Evolutionary conservation across 768 basidiomycete genomes (phyloP).

Genomic region (Xerocomellus amylosporus): DNA sequence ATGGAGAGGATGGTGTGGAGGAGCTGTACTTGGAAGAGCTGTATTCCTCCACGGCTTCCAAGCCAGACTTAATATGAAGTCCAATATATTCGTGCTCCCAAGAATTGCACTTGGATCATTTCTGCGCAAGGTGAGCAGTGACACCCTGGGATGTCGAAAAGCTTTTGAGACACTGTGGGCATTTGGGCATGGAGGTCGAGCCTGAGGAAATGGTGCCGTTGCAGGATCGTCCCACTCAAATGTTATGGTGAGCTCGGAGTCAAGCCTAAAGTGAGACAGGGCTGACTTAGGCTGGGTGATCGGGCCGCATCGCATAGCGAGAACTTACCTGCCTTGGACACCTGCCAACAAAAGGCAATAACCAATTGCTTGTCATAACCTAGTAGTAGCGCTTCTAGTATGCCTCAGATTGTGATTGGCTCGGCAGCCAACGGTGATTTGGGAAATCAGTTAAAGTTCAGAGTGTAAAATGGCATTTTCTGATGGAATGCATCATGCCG

Average conservation of each 20-base stretch:
- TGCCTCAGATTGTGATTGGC: neutral
- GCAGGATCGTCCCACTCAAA: neutral
- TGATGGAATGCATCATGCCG: neutral
- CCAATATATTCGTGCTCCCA: neutral
- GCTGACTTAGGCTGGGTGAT: neutral
- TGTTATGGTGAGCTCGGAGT: neutral
- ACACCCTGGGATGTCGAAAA: neutral
- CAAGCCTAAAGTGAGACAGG: too few species aligned
- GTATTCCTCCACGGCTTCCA: neutral
- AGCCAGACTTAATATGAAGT: neutral
- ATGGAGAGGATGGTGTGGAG: neutral
- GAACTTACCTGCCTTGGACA: neutral
- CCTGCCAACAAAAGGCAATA: neutral
- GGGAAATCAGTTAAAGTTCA: too few species aligned
- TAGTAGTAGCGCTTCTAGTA: neutral
- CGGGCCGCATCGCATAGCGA: neutral
- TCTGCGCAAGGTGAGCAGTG: neutral
- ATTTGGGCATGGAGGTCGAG: neutral
- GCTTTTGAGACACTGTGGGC: neutral
- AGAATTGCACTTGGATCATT: neutral
- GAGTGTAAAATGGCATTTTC: neutral
- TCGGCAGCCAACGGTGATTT: neutral
- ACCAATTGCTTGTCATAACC: neutral
- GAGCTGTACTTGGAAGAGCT: neutral
- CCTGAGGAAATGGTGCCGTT: neutral